Conservation (phyloP, 2,329 filamentous ascomycete species). For the Monosporascus sp. region DNA sequence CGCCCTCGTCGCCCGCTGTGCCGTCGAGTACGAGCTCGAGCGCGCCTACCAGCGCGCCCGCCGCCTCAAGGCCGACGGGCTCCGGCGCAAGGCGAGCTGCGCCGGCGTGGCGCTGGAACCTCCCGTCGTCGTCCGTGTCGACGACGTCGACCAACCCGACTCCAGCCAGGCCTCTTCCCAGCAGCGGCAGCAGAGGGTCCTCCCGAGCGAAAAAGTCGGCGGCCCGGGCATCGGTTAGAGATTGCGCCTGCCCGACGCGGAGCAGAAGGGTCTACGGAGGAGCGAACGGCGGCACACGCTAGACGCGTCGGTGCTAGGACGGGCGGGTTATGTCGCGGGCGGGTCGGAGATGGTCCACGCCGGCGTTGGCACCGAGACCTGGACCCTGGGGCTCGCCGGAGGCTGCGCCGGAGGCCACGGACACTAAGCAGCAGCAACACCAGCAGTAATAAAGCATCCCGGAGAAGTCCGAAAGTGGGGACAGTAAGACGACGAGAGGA, state of each 20-base stretch:
- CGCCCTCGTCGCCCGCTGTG: slow-evolving; percentile 74
- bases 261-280: too few species aligned
- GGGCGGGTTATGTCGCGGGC: too few species aligned
- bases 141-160: too few species aligned
- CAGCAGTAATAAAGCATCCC: too few species aligned
- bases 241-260: not conserved
- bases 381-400: not conserved
- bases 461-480: too few species aligned
- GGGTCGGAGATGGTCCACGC: not conserved
- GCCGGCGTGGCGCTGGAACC: not conserved
- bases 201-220: not conserved
- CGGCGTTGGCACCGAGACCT: not conserved
- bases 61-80: slow-evolving; percentile 49
- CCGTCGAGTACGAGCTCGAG: slow-evolving; percentile 83
- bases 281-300: too few species aligned
- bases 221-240: not conserved
- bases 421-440: not conserved
- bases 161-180: not conserved
- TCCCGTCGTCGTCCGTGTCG: too few species aligned
- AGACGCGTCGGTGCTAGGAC: too few species aligned
- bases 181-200: not conserved
- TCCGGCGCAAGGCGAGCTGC: slow-evolving; percentile 38
- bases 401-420: not conserved
- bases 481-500: too few species aligned
- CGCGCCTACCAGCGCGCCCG: slow-evolving; percentile 76